Evolutionary conservation across 495 filamentous ascomycete genomes (phyloP), one percentile per base, ranked within the genome.

Genomic region (Antarctomyces pellizariae): DNA sequence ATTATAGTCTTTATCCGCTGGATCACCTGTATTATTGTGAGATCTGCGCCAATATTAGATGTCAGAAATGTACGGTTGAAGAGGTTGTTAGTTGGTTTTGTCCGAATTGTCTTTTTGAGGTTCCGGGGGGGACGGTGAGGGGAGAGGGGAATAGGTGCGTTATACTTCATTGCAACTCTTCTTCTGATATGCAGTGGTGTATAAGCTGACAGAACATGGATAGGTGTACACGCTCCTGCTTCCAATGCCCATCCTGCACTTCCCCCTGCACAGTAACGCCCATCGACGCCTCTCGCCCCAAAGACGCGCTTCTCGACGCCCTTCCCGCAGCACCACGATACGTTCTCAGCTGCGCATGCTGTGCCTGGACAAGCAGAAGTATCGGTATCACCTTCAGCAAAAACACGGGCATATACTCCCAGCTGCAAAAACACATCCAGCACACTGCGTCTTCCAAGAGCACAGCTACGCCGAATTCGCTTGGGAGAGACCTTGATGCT

Each of bases 61-160:
- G 86, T 42, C 77, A 80, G 4, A 61, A 80, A 45, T 97, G 86
- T 43, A 77, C 80, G 11, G 57, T 71, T 13, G 86, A 97, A 41
- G 86, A 97, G 49, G 75, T 91, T 22, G 68, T 89, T 25, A 79
- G 73, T 33, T 92, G 75, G 60, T 97, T 74, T 42, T 97, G 86
- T 44, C 86, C 86, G n/a, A 82, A 62, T 45, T 97, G 86, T 48
- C 48, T 95, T 30, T 93, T 95, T 39, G 86, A 97, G 50, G 80
- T 86, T 18, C 78, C 83, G 6, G 84, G 72, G 43, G 82, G 72
- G 41, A 75, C 73, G 45, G 64, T 95, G 16, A 80, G 78, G 52
- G 74, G 64, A 36, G 89, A 97, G 40, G 83, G 82, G 7, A 90
- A 90, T 45, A 66, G 84, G 83, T 91, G 59, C 25, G 67, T 45